A percentile compares a stretch with the other conserved stretches of the same genome.
Evolutionary conservation across 2,329 filamentous ascomycete species (phyloP).

Genomic region (Fusarium sp.): DNA sequence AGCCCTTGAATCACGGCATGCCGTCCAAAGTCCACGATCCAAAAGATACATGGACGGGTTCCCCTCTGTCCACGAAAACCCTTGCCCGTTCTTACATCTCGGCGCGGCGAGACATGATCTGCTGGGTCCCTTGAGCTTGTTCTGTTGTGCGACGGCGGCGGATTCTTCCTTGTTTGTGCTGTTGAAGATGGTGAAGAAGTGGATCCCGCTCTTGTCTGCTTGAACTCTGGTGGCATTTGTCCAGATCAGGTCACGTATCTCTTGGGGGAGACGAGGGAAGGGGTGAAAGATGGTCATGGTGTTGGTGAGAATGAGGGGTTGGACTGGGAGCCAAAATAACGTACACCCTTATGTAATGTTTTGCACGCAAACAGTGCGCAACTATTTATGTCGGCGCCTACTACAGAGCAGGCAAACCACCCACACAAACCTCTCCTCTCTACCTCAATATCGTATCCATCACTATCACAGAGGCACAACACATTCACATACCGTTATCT

Average conservation of each 20-base stretch:
- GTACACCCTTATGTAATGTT: background rate
- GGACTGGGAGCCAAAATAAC: background rate
- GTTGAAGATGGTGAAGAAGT: conserved; percentile 10
- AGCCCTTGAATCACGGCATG: background rate
- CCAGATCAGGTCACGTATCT: background rate
- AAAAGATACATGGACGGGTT: background rate
- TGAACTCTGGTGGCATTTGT: background rate
- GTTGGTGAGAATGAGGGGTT: background rate
- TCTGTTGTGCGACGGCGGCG: background rate
- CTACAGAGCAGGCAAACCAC: background rate
- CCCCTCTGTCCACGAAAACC: background rate
- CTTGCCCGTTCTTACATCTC: background rate
- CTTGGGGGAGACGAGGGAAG: background rate
- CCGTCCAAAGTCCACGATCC: background rate
- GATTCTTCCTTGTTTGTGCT: background rate
- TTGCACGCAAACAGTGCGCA: background rate
- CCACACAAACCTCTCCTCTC: background rate
- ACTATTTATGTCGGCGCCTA: background rate
- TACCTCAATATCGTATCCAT: background rate
- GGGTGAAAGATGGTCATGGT: background rate
- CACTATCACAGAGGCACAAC: background rate
- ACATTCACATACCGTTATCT: background rate
- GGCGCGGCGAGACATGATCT: background rate
- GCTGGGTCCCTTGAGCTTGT: background rate
- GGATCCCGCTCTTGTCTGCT: background rate